Evolutionary conservation across 108 stramenopile genomes (phyloP).

Genomic region (Cyclotella baltica): DNA sequence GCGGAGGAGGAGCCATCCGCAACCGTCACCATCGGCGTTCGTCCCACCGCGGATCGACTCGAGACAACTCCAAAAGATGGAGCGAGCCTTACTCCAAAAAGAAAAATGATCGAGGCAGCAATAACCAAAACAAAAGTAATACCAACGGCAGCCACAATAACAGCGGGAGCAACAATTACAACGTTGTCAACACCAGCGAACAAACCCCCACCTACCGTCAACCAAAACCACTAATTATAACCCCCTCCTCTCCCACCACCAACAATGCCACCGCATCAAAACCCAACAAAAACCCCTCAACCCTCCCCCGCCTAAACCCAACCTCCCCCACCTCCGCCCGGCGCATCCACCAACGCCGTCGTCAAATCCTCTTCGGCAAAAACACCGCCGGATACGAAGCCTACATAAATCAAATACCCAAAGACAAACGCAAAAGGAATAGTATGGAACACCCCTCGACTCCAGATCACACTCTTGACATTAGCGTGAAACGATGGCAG

Average conservation of each 20-base stretch:
- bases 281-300: slow-evolving; percentile 7
- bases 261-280: not conserved
- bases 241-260: not conserved
- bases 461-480: slow-evolving; percentile 78
- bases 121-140: no score
- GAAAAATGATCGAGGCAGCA: not conserved
- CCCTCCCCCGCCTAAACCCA: slow-evolving; percentile 68
- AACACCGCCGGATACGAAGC: slow-evolving; percentile 85
- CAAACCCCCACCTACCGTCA: not conserved
- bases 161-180: not conserved
- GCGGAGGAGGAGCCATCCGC: slow-evolving; percentile 9
- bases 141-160: not conserved
- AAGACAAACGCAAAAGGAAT: slow-evolving; percentile 60
- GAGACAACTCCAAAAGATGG: not conserved
- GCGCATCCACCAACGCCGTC: slow-evolving; percentile 69
- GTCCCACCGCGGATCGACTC: not conserved
- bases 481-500: slow-evolving; percentile 80
- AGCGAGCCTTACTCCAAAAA: not conserved
- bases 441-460: slow-evolving; percentile 76
- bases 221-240: not conserved
- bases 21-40: not conserved
- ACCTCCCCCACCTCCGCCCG: slow-evolving; percentile 61
- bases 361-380: slow-evolving; percentile 78
- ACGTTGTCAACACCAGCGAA: not conserved
- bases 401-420: slow-evolving; percentile 69